Evolutionary conservation across 1,139 yeast genomes (phyloP).

Genomic region (Ashbya aceris): DNA sequence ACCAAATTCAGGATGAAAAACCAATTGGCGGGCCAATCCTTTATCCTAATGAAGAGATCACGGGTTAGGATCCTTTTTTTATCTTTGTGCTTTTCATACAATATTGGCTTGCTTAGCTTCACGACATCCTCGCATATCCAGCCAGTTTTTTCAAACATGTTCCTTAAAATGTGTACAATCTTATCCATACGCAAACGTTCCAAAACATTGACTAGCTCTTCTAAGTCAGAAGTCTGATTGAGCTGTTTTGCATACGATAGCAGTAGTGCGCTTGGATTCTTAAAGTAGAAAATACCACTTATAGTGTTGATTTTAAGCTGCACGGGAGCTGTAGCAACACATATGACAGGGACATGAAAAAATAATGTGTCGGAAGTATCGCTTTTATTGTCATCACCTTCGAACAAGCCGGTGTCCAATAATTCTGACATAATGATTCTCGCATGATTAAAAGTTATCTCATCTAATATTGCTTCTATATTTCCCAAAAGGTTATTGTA

Average conservation of each 20-base stretch:
- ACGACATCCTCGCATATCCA: constrained; percentile 58
- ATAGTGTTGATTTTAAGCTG: constrained; percentile 33
- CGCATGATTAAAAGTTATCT: constrained; percentile 30
- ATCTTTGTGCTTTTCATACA: constrained; percentile 15
- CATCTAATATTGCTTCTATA: constrained; percentile 29
- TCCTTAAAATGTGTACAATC: constrained; percentile 42
- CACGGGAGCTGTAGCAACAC: constrained; percentile 30
- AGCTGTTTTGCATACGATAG: constrained; percentile 32
- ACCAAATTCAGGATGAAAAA: constrained; percentile 45
- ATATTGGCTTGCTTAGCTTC: constrained; percentile 32
- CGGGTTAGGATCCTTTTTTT: constrained; percentile 23
- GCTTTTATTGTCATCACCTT: constrained; percentile 28
- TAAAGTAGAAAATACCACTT: constrained; percentile 41
- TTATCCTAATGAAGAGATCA: constrained; percentile 46
- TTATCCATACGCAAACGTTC: constrained; percentile 46
- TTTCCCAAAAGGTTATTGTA: constrained; percentile 27
- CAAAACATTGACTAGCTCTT: constrained; percentile 27
- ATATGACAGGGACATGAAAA: constrained; percentile 29
- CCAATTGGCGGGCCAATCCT: constrained; percentile 71
- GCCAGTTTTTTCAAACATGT: constrained; percentile 51
- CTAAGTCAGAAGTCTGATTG: constrained; percentile 30
- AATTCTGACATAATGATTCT: constrained; percentile 25
- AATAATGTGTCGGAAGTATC: constrained; percentile 24
- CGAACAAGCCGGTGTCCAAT: constrained; percentile 23
- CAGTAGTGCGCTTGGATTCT: constrained; percentile 38